A percentile compares a stretch with the other conserved stretches of the same genome.
Evolutionary conservation across 2,329 filamentous ascomycete genomes (phyloP).

Genomic region (Cladorrhinum sp.): DNA sequence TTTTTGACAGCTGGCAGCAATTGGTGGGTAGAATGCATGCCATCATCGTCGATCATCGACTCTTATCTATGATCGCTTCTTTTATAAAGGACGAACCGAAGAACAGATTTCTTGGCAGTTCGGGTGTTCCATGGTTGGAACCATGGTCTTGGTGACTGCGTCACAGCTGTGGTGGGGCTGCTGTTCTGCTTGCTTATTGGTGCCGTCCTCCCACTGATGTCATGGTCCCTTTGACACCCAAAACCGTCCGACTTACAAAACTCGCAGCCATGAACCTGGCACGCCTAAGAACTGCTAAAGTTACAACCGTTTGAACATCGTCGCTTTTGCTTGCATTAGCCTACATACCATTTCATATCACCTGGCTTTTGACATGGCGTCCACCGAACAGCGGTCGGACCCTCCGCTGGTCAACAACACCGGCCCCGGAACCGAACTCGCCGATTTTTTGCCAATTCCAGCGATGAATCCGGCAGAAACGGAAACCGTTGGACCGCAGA

Average conservation of each 20-base stretch:
- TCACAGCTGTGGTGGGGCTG: neutral
- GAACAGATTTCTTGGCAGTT: no score
- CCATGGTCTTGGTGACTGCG: constrained; percentile 2
- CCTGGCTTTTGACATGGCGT: constrained; percentile 3
- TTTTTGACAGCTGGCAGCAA: no score
- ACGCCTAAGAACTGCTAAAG: neutral
- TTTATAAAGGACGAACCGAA: no score
- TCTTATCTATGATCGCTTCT: no score
- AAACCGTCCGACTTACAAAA: neutral
- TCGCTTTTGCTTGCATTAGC: neutral
- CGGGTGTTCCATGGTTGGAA: neutral
- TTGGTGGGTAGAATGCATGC: no score
- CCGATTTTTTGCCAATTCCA: constrained; percentile 36
- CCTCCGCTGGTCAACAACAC: constrained; percentile 15
- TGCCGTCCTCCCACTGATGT: constrained; percentile 18
- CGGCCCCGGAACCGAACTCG: constrained; percentile 26
- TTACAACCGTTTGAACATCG: neutral
- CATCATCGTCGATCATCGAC: no score
- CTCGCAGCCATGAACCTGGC: neutral
- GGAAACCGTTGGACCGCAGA: constrained; percentile 27
- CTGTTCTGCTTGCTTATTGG: neutral
- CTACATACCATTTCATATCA: neutral
- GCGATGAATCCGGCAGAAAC: constrained; percentile 30
- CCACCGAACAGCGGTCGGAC: neutral
- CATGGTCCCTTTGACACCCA: constrained; percentile 11